Percentiles rank a stretch among this genome's conserved stretches.
Conservation (phyloP, 495 filamentous ascomycete genomes). For the Tetracladium setigerum region DNA sequence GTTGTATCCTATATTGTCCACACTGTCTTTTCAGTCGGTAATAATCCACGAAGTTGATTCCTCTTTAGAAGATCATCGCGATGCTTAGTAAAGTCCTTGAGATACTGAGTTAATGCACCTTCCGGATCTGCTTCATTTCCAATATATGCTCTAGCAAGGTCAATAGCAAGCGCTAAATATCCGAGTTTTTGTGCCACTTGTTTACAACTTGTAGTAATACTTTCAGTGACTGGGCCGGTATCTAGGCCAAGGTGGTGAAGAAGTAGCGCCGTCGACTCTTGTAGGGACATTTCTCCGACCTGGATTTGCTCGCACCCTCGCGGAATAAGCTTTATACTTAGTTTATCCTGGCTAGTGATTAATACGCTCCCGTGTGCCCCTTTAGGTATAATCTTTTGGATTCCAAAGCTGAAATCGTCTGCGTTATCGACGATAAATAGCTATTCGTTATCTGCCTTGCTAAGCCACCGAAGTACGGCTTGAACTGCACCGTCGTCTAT, state of each 20-base stretch:
- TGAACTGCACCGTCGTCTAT: conserved; percentile 11
- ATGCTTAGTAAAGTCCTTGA: conserved; percentile 12
- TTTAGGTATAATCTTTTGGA: conserved; percentile 21
- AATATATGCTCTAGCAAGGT: conserved; percentile 25
- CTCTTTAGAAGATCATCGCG: conserved; percentile 18
- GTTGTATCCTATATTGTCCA: conserved; percentile 25
- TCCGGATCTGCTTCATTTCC: conserved; percentile 14
- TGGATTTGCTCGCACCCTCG: conserved; percentile 1
- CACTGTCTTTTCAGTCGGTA: conserved; percentile 22
- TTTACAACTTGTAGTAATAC: background rate
- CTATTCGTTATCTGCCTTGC: conserved; percentile 21
- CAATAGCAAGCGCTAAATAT: conserved; percentile 22
- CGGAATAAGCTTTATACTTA: conserved; percentile 14
- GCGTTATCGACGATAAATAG: conserved; percentile 24
- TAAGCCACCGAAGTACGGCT: conserved; percentile 24
- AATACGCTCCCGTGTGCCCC: conserved; percentile 20
- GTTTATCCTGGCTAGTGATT: conserved; percentile 21
- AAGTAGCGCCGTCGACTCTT: background rate
- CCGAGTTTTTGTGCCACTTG: conserved; percentile 10
- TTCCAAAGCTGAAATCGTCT: conserved; percentile 21
- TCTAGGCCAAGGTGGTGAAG: background rate
- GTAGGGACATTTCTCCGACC: background rate
- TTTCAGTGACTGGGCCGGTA: background rate
- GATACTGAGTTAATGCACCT: conserved; percentile 16
- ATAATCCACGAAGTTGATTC: conserved; percentile 14